phyloP scores from a whole-genome alignment of 352 stramenopile species.

The Phytophthora citrophthora region DNA sequence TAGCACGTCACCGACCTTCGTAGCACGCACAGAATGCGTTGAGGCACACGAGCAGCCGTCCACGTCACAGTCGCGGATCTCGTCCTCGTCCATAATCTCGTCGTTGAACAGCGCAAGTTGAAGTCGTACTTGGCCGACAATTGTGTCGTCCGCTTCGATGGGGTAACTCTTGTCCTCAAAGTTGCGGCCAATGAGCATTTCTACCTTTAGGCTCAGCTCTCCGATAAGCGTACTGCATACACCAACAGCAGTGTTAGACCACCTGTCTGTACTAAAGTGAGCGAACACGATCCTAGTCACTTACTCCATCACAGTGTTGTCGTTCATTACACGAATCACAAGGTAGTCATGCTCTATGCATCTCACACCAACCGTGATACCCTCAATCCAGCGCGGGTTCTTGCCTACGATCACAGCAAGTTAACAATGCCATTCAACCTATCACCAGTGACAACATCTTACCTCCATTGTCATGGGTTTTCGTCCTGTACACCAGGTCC shows the following conservation, averaged over 20 bases:
- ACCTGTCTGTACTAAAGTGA: neutral
- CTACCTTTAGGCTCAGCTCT: conserved; percentile 69
- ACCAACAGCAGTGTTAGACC: conserved; percentile 1
- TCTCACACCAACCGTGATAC: conserved; percentile 56
- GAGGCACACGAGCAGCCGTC: conserved; percentile 75
- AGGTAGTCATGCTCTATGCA: conserved; percentile 86
- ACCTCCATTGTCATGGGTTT: conserved; percentile 84
- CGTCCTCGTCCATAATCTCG: conserved; percentile 72
- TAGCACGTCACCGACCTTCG: conserved; percentile 76
- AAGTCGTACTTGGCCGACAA: conserved; percentile 75
- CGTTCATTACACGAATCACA: conserved; percentile 82
- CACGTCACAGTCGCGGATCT: conserved; percentile 61
- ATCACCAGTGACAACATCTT: neutral
- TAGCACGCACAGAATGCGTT: conserved; percentile 56
- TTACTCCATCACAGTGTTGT: conserved; percentile 81
- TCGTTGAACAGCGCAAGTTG: conserved; percentile 83
- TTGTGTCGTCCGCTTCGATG: conserved; percentile 77
- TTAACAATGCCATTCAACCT: neutral
- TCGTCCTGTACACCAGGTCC: conserved; percentile 73
- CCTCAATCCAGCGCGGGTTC: conserved; percentile 80
- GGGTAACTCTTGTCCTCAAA: conserved; percentile 81
- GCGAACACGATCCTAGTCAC: conserved; percentile 7
- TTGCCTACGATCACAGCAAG: conserved; percentile 47
- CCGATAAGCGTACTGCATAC: conserved; percentile 65
- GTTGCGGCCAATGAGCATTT: conserved; percentile 65